These are phyloP conservation scores for Ophiosphaerella herpotricha DNA, from an alignment of 2,329 filamentous ascomycete species.

Conservation along the genomic window DNA sequence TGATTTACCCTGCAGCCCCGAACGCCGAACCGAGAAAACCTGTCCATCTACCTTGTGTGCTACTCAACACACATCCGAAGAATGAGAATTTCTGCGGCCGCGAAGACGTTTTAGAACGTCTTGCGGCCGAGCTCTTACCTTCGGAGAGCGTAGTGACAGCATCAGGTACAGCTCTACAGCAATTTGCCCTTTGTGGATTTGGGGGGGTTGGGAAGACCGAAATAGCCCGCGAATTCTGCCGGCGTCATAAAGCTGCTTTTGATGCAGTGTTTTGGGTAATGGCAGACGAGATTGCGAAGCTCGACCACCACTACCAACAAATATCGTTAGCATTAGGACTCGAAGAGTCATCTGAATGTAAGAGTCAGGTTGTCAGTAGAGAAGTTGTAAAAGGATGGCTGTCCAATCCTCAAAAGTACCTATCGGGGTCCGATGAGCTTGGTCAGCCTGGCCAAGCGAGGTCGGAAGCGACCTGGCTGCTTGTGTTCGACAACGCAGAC, in stretches of 20 bases:
- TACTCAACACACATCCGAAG: conserved; percentile 2
- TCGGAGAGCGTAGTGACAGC: neutral
- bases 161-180: neutral
- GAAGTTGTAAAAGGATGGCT: conserved; percentile 19
- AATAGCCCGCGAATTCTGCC: conserved; percentile 16
- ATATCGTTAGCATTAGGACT: conserved; percentile 7
- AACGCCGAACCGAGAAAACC: conserved; percentile 1
- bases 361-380: conserved; percentile 9
- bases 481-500: conserved; percentile 20
- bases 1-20: neutral
- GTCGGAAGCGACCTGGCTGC: conserved; percentile 13
- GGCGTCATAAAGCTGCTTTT: conserved; percentile 6
- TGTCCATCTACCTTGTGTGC: conserved; percentile 5
- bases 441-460: conserved; percentile 1
- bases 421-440: neutral
- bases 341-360: conserved; percentile 8
- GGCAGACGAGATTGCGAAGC: conserved; percentile 6
- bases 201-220: conserved; percentile 24
- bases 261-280: conserved; percentile 5
- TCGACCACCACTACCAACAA: conserved; percentile 1
- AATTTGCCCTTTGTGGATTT: conserved; percentile 10
- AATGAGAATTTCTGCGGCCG: neutral
- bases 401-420: conserved; percentile 7
- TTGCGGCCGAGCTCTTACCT: neutral
- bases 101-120: neutral